Conservation (phyloP, 768 basidiomycete genomes). For the Dacryopinax primogenitus region DNA sequence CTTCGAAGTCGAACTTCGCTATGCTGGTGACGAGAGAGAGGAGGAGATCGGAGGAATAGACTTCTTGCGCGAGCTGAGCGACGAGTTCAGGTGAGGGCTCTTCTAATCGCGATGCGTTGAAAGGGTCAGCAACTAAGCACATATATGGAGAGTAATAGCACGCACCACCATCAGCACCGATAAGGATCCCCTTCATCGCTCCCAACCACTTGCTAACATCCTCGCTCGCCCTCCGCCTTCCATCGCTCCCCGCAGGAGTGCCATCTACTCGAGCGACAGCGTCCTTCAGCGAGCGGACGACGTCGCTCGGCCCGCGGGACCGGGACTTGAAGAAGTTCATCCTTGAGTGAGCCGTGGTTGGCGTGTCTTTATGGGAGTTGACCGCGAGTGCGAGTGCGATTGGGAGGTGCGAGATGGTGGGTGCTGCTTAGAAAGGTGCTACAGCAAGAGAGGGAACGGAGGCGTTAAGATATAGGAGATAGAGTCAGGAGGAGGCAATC, state of each 20-base stretch:
- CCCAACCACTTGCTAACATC: conserved; percentile 81
- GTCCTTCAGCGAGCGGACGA: conserved; percentile 70
- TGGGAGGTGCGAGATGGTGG: not conserved
- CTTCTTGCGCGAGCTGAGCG: conserved; percentile 91
- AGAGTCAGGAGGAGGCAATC: not conserved
- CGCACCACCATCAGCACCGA: conserved; percentile 68
- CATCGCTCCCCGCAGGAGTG: conserved; percentile 60
- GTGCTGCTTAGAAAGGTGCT: not conserved
- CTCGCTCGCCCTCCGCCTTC: conserved; percentile 72
- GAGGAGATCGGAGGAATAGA: conserved; percentile 81
- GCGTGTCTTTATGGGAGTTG: not conserved
- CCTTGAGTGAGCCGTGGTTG: not conserved
- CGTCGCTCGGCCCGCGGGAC: conserved; percentile 72
- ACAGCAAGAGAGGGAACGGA: not conserved
- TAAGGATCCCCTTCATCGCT: conserved; percentile 77
- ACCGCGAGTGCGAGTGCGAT: not conserved
- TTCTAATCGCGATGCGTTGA: conserved; percentile 19
- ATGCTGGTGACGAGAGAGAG: conserved; percentile 46
- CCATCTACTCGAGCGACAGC: conserved; percentile 63
- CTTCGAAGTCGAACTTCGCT: conserved; percentile 23
- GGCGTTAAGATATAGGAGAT: not conserved
- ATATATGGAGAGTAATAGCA: too few relatives aligned
- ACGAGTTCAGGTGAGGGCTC: conserved; percentile 81
- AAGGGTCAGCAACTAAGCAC: too few relatives aligned
- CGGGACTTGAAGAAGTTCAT: conserved; percentile 98